These are phyloP conservation scores for Pestalotiopsis sp. DNA, from an alignment of 2,329 filamentous ascomycete genomes.

Conservation along the genomic window DNA sequence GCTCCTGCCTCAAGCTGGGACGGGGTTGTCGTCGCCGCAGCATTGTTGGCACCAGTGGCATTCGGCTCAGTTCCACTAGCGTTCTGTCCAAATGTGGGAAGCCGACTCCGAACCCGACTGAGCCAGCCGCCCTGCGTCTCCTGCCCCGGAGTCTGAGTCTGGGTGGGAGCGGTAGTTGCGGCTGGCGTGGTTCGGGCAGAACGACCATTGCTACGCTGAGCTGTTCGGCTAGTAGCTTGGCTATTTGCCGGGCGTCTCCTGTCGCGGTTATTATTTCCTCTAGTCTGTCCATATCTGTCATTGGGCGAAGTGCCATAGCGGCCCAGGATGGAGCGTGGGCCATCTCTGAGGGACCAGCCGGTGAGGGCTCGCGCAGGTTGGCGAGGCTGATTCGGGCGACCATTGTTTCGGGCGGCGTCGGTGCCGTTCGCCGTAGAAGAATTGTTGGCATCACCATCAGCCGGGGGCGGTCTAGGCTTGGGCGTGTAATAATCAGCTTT, in stretches of 20 bases:
- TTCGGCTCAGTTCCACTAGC: neutral
- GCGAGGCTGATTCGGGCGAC: slow-evolving; percentile 51
- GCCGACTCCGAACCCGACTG: slow-evolving; percentile 1
- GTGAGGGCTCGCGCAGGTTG: slow-evolving; percentile 41
- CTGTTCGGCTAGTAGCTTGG: slow-evolving; percentile 1
- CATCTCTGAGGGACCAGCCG: slow-evolving; percentile 33
- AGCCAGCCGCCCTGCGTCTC: slow-evolving; percentile 1
- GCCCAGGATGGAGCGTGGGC: slow-evolving; percentile 26
- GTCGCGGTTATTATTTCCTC: neutral
- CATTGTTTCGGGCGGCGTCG: slow-evolving; percentile 39
- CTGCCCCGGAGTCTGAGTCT: neutral
- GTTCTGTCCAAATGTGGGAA: slow-evolving; percentile 9
- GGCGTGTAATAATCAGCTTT: slow-evolving; percentile 98
- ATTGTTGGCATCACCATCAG: slow-evolving; percentile 41
- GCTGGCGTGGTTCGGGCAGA: neutral
- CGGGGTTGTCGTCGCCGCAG: slow-evolving; percentile 37
- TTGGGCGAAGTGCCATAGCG: slow-evolving; percentile 8
- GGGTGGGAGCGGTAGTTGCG: neutral
- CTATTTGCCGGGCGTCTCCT: slow-evolving; percentile 3
- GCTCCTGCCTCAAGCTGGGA: slow-evolving; percentile 51
- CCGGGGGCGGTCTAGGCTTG: slow-evolving; percentile 71
- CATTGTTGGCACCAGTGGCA: slow-evolving; percentile 6
- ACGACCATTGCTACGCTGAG: neutral
- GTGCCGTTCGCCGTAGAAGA: slow-evolving; percentile 27
- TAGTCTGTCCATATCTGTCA: slow-evolving; percentile 4